A percentile compares a stretch with the other conserved stretches of the same genome.
Evolutionary conservation across 192 early-diverging fungal genomes (phyloP).

Genomic region (Spinellus fusiger): DNA sequence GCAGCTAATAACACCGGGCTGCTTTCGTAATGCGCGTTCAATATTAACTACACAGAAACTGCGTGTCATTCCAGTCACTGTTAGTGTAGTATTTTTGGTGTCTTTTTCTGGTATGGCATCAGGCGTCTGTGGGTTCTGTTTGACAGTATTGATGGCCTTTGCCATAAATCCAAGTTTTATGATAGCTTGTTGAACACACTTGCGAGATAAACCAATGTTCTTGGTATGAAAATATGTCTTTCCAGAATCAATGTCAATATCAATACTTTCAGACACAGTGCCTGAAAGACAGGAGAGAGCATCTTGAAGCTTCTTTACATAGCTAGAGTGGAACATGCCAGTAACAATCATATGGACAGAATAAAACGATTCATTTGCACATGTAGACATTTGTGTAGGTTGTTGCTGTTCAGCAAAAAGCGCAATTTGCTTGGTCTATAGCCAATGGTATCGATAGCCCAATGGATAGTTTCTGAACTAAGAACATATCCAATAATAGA

Average conservation of each 20-base stretch:
- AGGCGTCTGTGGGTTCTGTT: not conserved
- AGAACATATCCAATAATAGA: conserved; percentile 4
- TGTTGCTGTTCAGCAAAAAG: conserved; percentile 4
- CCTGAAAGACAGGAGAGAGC: conserved; percentile 24
- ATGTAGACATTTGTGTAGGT: not conserved
- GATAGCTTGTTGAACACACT: conserved; percentile 29
- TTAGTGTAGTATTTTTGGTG: conserved; percentile 61
- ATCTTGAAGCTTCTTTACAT: conserved; percentile 31
- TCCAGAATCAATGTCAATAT: conserved; percentile 47
- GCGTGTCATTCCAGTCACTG: conserved; percentile 94
- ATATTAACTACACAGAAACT: conserved; percentile 74
- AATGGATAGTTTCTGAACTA: not conserved
- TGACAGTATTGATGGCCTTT: conserved; percentile 41
- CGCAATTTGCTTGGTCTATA: conserved; percentile 13
- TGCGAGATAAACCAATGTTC: conserved; percentile 27
- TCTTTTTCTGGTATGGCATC: conserved; percentile 46
- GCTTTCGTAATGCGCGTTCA: conserved; percentile 51
- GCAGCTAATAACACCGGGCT: conserved; percentile 38
- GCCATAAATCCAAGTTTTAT: conserved; percentile 38
- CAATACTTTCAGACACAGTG: conserved; percentile 22
- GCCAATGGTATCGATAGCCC: conserved; percentile 15
- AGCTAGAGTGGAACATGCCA: conserved; percentile 39
- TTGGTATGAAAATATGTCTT: conserved; percentile 39
- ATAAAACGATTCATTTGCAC: not conserved
- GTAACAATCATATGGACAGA: conserved; percentile 28